Percentiles rank a stretch among this genome's conserved stretches.
Evolutionary conservation across 805 yeast species (phyloP).

Genomic region (Millerago galiae): DNA sequence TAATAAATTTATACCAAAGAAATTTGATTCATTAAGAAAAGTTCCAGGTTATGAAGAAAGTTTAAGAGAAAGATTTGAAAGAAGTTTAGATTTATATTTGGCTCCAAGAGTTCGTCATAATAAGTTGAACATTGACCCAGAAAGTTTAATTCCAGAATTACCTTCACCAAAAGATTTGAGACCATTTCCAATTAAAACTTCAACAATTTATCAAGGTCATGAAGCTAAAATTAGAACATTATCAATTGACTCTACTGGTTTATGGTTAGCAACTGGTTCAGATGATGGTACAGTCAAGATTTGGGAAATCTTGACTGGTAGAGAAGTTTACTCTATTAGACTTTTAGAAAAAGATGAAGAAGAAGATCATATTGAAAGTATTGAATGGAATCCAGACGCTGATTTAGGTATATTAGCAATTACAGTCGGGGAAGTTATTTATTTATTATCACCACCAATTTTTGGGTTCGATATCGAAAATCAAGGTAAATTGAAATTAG

Average conservation of each 20-base stretch:
- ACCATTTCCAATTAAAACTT: slow-evolving; percentile 91
- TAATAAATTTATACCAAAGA: slow-evolving; percentile 72
- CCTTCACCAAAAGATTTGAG: slow-evolving; percentile 95
- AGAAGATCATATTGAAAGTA: slow-evolving; percentile 73
- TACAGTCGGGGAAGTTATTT: slow-evolving; percentile 74
- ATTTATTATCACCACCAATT: slow-evolving; percentile 80
- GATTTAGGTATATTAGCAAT: slow-evolving; percentile 76
- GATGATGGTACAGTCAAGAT: slow-evolving; percentile 93
- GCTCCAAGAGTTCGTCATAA: slow-evolving; percentile 95
- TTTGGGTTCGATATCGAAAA: slow-evolving; percentile 87
- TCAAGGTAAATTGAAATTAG: slow-evolving; percentile 68
- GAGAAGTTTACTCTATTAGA: slow-evolving; percentile 74
- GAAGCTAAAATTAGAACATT: slow-evolving; percentile 73
- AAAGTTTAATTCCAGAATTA: slow-evolving; percentile 87
- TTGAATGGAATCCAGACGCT: slow-evolving; percentile 87
- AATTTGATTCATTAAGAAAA: slow-evolving; percentile 72
- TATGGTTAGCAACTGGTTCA: slow-evolving; percentile 96
- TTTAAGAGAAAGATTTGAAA: slow-evolving; percentile 86
- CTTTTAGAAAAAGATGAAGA: slow-evolving; percentile 38
- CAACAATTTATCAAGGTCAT: slow-evolving; percentile 83
- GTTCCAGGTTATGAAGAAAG: slow-evolving; percentile 90
- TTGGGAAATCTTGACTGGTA: slow-evolving; percentile 96
- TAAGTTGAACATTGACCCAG: slow-evolving; percentile 92
- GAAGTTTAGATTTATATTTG: slow-evolving; percentile 86
- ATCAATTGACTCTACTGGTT: slow-evolving; percentile 81